Evolutionary conservation across 2,329 filamentous ascomycete species (phyloP).

Genomic region (Aspergillus fijiensis): DNA sequence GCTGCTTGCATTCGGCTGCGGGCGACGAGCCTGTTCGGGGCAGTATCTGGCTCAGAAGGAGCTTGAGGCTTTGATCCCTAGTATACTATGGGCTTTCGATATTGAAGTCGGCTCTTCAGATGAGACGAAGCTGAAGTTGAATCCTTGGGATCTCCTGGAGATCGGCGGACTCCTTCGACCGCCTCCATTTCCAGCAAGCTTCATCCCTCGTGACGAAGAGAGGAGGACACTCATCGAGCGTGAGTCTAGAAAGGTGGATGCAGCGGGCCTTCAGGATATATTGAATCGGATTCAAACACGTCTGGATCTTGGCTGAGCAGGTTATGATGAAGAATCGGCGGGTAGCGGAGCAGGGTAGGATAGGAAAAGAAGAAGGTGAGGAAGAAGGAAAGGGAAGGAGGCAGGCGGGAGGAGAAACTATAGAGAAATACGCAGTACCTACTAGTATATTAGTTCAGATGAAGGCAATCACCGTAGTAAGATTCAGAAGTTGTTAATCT

Average conservation of each 20-base stretch:
- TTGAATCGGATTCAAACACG: neutral
- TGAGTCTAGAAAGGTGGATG: neutral
- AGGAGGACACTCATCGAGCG: neutral
- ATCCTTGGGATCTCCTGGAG: neutral
- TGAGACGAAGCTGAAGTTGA: neutral
- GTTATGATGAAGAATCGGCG: no score
- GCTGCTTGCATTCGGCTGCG: conserved; percentile 58
- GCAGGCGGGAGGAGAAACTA: no score
- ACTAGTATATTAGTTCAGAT: no score
- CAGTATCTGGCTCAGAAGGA: conserved; percentile 29
- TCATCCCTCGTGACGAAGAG: neutral
- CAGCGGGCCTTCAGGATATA: neutral
- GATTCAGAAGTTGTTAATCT: no score
- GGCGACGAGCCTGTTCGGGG: conserved; percentile 49
- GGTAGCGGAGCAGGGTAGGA: no score
- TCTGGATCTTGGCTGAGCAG: neutral
- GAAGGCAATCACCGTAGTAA: no score
- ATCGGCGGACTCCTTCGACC: neutral
- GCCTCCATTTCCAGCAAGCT: neutral
- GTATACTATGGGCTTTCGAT: conserved; percentile 49
- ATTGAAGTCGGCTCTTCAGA: neutral
- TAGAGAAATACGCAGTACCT: no score
- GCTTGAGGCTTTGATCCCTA: conserved; percentile 55
- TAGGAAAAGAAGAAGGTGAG: no score
- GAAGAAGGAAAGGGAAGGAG: no score